Evolutionary conservation across 768 basidiomycete genomes (phyloP).

Genomic region (Tylopilus subfusipes): DNA sequence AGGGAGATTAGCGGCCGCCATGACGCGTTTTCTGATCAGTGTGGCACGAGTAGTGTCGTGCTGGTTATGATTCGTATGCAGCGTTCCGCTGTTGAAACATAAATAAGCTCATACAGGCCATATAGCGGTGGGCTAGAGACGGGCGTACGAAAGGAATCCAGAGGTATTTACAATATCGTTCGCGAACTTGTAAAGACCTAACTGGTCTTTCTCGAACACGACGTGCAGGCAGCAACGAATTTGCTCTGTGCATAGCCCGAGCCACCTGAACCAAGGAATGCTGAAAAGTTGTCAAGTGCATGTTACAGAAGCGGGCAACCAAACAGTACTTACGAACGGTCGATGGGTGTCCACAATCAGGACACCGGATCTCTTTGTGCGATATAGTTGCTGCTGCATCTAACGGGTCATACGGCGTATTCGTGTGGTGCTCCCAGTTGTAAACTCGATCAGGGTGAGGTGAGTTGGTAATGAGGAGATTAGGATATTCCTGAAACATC

Average conservation of each 20-base stretch:
- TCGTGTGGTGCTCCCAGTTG: background rate
- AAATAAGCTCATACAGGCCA: background rate
- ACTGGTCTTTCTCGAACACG: conserved; percentile 34
- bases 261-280: conserved; percentile 35
- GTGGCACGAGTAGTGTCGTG: conserved; percentile 20
- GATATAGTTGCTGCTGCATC: conserved; percentile 19
- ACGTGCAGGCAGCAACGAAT: conserved; percentile 34
- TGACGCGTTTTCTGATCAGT: conserved; percentile 17
- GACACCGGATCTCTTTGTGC: conserved; percentile 28
- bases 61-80: conserved; percentile 23
- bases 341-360: conserved; percentile 20
- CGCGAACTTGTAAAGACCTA: conserved; percentile 39
- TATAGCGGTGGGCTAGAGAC: background rate
- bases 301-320: too few species aligned
- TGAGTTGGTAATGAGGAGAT: conserved; percentile 5
- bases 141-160: conserved; percentile 31
- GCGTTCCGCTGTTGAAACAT: conserved; percentile 32
- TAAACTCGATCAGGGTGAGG: conserved; percentile 7
- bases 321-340: conserved; percentile 22
- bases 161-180: conserved; percentile 29
- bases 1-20: conserved; percentile 2
- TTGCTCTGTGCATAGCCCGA: conserved; percentile 46
- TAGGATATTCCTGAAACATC: conserved; percentile 9
- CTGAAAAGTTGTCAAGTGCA: conserved; percentile 25
- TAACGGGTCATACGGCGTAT: conserved; percentile 17